These are phyloP conservation scores for Phytophthora crassamura DNA, from an alignment of 352 stramenopile genomes.

Conservation along the genomic window DNA sequence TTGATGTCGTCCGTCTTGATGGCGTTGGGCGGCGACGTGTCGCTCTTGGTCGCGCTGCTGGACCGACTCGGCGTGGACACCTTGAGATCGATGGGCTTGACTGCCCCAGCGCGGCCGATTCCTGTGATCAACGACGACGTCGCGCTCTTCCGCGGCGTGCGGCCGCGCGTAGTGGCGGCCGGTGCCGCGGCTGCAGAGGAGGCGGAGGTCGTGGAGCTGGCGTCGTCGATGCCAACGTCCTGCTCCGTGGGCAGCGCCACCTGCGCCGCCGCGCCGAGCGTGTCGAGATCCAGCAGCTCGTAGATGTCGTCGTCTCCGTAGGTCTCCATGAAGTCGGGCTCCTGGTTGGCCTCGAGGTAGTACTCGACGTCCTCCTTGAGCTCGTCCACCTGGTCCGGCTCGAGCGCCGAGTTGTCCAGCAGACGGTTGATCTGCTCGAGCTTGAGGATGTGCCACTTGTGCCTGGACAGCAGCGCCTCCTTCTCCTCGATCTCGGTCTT, in stretches of 20 bases:
- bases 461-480: conserved; percentile 90
- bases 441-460: conserved; percentile 98
- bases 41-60: conserved; percentile 55
- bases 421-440: conserved; percentile 98
- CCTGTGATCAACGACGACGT: conserved; percentile 66
- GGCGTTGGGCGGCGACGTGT: conserved; percentile 42
- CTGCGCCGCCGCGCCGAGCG: conserved; percentile 73
- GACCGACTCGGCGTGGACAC: conserved; percentile 65
- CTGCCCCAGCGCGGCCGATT: conserved; percentile 73
- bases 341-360: conserved; percentile 95
- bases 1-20: conserved; percentile 56
- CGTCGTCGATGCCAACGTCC: conserved; percentile 74
- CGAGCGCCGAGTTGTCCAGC: conserved; percentile 96
- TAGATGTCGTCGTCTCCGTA: conserved; percentile 95
- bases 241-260: conserved; percentile 75
- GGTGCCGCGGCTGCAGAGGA: conserved; percentile 10
- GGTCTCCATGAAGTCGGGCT: conserved; percentile 94
- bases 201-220: conserved; percentile 10
- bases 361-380: conserved; percentile 99
- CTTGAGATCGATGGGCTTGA: conserved; percentile 87
- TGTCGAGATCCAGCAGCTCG: conserved; percentile 96
- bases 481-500: conserved; percentile 93
- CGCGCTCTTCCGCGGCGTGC: conserved; percentile 77
- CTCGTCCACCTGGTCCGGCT: conserved; percentile 93
- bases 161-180: conserved; percentile 29